These are phyloP conservation scores for Leccinum griseonigrum DNA, from an alignment of 1,284 basidiomycete species.

Conservation along the genomic window DNA sequence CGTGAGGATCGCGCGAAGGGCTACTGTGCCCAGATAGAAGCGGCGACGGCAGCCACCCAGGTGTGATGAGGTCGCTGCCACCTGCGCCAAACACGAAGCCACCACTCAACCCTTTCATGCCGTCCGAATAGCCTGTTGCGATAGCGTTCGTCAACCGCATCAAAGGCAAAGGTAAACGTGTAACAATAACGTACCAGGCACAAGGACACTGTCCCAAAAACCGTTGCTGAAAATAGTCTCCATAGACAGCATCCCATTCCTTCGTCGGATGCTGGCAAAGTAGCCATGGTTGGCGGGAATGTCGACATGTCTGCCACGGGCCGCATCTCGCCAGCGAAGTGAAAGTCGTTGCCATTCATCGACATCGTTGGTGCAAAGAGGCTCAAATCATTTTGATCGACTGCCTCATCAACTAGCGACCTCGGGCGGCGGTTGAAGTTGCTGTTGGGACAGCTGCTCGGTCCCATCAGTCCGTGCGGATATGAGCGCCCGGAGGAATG, in stretches of 20 bases:
- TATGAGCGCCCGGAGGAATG: constrained; percentile 80
- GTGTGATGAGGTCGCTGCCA: constrained; percentile 54
- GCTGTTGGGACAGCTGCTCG: constrained; percentile 20
- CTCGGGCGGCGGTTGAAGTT: constrained; percentile 25
- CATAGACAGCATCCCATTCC: constrained; percentile 62
- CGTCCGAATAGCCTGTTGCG: constrained; percentile 65
- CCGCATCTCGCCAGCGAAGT: constrained; percentile 77
- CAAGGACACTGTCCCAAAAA: constrained; percentile 83
- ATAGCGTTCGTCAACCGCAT: constrained; percentile 13
- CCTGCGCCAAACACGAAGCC: constrained; percentile 80
- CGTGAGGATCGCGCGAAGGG: constrained; percentile 23
- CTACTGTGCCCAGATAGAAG: constrained; percentile 33
- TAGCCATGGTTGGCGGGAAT: constrained; percentile 80
- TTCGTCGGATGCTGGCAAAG: constrained; percentile 46
- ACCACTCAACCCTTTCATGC: constrained; percentile 74
- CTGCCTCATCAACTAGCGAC: constrained; percentile 15
- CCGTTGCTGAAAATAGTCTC: constrained; percentile 73
- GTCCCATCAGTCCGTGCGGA: constrained; percentile 53
- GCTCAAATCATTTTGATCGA: constrained; percentile 25
- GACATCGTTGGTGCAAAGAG: constrained; percentile 24
- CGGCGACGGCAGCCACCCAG: constrained; percentile 33
- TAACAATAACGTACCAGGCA: constrained; percentile 59
- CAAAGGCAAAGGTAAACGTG: neutral
- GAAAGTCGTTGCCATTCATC: constrained; percentile 47
- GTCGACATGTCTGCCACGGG: constrained; percentile 74